These are phyloP conservation scores for Chrysoporthe austroafricana DNA, from an alignment of 2,329 filamentous ascomycete genomes.

Conservation along the genomic window DNA sequence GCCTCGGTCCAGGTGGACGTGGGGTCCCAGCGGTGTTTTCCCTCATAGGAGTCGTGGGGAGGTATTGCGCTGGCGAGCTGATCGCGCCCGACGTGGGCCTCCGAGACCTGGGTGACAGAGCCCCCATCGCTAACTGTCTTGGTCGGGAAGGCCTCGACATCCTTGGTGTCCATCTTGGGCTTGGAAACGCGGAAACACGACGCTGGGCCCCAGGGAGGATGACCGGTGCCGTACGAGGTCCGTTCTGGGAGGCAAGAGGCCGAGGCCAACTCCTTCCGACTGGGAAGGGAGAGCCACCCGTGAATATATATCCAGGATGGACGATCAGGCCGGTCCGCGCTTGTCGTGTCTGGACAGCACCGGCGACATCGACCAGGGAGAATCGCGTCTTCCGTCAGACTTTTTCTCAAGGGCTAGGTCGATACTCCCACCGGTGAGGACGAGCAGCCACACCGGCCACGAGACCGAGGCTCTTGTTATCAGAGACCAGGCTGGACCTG, in stretches of 20 bases:
- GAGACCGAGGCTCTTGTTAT: constrained; percentile 1
- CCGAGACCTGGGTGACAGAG: constrained; percentile 34
- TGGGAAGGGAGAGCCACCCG: not conserved
- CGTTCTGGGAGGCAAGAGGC: not conserved
- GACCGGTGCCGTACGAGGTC: not conserved
- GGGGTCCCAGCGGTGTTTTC: constrained; percentile 47
- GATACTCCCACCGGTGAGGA: not conserved
- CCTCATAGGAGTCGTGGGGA: constrained; percentile 44
- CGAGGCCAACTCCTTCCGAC: not conserved
- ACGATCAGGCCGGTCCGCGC: not conserved
- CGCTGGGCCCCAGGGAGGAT: not conserved
- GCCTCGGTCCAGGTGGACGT: constrained; percentile 53
- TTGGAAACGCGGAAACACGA: not conserved
- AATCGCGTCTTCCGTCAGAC: constrained; percentile 11
- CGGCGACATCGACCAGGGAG: constrained; percentile 15
- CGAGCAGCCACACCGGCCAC: not conserved
- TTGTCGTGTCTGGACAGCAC: not conserved
- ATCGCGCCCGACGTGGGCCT: constrained; percentile 43
- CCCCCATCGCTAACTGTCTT: constrained; percentile 31
- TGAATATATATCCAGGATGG: not conserved
- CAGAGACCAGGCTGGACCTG: not conserved
- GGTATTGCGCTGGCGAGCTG: constrained; percentile 40
- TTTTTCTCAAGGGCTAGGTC: constrained; percentile 7
- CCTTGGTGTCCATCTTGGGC: constrained; percentile 28
- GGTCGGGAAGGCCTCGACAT: constrained; percentile 31